Evolutionary conservation across 805 yeast genomes (phyloP).

Genomic region (Blastobotrys muscicola): DNA sequence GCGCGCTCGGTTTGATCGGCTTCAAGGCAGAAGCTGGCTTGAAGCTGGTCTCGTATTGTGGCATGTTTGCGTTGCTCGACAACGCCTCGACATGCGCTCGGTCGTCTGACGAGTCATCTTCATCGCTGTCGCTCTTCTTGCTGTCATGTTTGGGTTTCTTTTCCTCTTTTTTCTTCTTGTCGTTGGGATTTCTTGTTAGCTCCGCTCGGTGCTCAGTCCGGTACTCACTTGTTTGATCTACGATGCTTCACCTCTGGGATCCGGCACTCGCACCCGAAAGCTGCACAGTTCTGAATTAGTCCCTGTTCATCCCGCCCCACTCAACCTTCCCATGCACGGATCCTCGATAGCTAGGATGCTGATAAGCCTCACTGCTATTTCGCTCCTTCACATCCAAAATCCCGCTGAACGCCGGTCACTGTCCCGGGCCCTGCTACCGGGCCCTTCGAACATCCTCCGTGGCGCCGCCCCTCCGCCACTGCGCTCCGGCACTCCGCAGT

Average conservation of each 20-base stretch:
- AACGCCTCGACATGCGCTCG: neutral
- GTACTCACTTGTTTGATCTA: constrained; percentile 5
- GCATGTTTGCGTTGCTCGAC: neutral
- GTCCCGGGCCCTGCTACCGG: too few relatives aligned
- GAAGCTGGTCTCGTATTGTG: neutral
- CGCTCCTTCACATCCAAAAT: too few relatives aligned
- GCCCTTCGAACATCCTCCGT: too few relatives aligned
- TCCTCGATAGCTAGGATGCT: too few relatives aligned
- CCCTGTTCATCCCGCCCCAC: too few relatives aligned
- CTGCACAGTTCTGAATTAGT: constrained; percentile 22
- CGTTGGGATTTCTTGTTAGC: neutral
- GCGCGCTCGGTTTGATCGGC: neutral
- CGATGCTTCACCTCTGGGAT: constrained; percentile 48
- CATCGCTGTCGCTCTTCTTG: neutral
- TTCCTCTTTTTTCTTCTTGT: neutral
- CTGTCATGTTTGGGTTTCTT: neutral
- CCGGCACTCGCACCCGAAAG: constrained; percentile 59
- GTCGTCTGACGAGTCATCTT: neutral
- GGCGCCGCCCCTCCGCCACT: too few relatives aligned
- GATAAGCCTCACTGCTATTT: too few relatives aligned
- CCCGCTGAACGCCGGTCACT: too few relatives aligned
- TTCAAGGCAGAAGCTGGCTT: constrained; percentile 1
- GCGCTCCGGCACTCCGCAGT: too few relatives aligned
- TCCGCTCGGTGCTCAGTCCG: neutral
- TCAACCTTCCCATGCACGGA: too few relatives aligned